Base-by-base conservation (phyloP, 177 flowering plant species). In the Tripterygium wilfordii region DNA sequence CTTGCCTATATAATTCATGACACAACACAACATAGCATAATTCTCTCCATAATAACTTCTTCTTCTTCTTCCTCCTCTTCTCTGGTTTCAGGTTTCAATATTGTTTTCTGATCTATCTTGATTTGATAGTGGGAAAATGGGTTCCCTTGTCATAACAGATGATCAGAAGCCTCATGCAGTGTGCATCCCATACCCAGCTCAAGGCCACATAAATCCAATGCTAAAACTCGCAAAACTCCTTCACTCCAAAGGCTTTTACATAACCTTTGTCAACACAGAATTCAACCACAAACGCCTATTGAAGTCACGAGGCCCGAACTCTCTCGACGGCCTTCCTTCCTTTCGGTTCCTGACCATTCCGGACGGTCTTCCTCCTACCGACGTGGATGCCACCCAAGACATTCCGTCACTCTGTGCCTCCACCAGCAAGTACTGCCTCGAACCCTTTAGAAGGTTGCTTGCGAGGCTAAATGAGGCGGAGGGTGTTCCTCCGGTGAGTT, bases 171-270 rank as follows among this genome's bases (percentile, higher is more conserved):
- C 73, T 17, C 86, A 80, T 62, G 86, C 70, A 6, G 83, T 80
- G 0, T 69, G 76, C 50, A 51, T 79, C 0, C 83, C 86, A 9
- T 72, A 19, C 54, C 83, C 83, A 16, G 80, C 77, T 8, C 86
- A 77, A 41, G 83, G 86, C 39, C 86, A 80, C 59, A 55, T 77
- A 0, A 77, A 52, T 23, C 86, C 86, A 10, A 80, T 77, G 83
- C 54, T 75, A 0, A 65, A 77, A 10, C 40, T 75, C 16, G 80
- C 83, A 0, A 80, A 72, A 47, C 66, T 77, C 18, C 79, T 80
- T 16, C 75, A 77, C 49, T 26, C 14, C 61, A 51, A 31, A 25
- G 83, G 86, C 56, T 75, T 80, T 20, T 71, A 77, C 39, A 49
- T 77, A 35, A 77, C 86, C 40, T 80, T 76, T 25, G 71, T 79